These are phyloP conservation scores for Plasmodiophora brassicae DNA, from an alignment of 208 protist species.

Conservation along the genomic window DNA sequence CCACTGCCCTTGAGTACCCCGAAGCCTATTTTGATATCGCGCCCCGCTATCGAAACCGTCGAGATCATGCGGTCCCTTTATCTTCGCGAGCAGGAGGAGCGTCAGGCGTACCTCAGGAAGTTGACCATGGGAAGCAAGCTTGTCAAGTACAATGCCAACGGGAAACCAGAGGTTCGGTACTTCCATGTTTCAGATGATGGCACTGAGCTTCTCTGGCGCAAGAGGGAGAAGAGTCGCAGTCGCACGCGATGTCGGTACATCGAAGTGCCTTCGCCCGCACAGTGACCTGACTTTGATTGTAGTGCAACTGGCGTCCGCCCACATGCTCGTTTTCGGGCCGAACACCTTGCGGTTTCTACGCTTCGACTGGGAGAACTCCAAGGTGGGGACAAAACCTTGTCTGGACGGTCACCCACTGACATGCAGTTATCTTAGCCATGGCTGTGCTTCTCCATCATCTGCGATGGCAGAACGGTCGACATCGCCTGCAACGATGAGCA, in stretches of 20 bases:
- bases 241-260: background rate
- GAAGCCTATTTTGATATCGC: too few species aligned
- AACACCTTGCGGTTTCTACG: background rate
- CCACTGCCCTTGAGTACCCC: too few species aligned
- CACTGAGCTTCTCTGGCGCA: background rate
- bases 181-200: background rate
- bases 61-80: too few species aligned
- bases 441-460: background rate
- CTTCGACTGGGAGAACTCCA: background rate
- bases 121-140: too few species aligned
- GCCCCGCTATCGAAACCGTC: too few species aligned
- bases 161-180: background rate
- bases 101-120: too few species aligned
- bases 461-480: background rate
- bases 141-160: background rate
- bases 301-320: background rate
- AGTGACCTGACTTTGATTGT: background rate
- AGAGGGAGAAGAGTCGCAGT: background rate
- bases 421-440: too few species aligned
- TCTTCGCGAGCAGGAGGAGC: too few species aligned
- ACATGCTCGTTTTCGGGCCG: background rate
- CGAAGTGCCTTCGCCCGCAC: background rate
- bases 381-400: too few species aligned
- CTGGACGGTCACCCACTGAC: too few species aligned
- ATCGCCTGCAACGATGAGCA: background rate